These are phyloP conservation scores for Isoetes taiwanensis DNA, from an alignment of 75 land plant species.

Conservation along the genomic window DNA sequence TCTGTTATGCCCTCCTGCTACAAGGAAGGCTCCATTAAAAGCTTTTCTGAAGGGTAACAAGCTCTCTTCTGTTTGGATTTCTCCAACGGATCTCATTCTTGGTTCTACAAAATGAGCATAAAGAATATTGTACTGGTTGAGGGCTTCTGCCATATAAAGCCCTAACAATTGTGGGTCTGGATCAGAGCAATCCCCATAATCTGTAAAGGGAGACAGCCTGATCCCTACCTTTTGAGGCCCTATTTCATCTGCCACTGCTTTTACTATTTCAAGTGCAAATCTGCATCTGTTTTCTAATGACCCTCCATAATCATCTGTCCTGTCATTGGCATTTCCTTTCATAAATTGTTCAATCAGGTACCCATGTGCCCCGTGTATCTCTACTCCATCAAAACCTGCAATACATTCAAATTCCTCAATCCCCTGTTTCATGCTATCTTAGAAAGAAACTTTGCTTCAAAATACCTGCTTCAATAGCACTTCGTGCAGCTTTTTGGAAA, in stretches of 20 bases:
- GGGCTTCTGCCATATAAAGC: not conserved
- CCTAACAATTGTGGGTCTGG: not conserved
- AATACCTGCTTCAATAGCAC: too few relatives aligned
- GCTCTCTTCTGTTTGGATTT: too few relatives aligned
- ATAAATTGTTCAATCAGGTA: constrained; percentile 36
- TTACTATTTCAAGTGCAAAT: constrained; percentile 23
- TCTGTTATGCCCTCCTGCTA: not conserved
- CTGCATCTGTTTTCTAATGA: constrained; percentile 35
- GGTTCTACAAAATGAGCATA: not conserved
- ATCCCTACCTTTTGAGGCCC: constrained; percentile 11
- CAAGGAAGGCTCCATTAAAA: not conserved
- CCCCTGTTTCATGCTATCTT: too few relatives aligned
- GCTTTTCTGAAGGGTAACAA: constrained; percentile 3
- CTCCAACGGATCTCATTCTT: constrained; percentile 1
- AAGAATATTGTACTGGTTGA: not conserved
- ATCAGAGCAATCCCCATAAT: not conserved
- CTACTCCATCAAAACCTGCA: constrained; percentile 31
- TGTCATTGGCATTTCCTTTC: constrained; percentile 25
- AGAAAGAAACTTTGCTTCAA: too few relatives aligned
- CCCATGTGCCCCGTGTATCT: constrained; percentile 37
- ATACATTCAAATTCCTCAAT: too few relatives aligned
- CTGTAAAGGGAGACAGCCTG: constrained; percentile 11
- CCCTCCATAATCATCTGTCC: constrained; percentile 34
- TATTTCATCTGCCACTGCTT: constrained; percentile 22
- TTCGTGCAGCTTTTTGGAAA: too few relatives aligned